Conservation (phyloP, 2,329 filamentous ascomycete genomes). For the Simplicillium sp. region DNA sequence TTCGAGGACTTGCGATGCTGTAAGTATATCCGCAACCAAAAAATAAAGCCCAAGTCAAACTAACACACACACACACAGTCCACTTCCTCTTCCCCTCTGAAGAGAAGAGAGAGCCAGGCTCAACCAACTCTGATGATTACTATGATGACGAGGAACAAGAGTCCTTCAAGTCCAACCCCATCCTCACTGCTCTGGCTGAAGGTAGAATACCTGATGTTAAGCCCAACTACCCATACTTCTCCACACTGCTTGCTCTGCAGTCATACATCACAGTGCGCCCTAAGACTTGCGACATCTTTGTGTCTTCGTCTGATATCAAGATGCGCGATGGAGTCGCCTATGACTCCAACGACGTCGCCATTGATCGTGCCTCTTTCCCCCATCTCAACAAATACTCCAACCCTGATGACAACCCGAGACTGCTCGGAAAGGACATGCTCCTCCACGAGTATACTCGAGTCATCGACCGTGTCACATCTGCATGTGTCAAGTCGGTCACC, state of each 20-base stretch:
- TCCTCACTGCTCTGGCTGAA: conserved; percentile 52
- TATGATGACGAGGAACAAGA: conserved; percentile 32
- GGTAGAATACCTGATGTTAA: conserved; percentile 46
- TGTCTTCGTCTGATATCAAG: conserved; percentile 41
- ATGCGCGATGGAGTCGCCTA: conserved; percentile 39
- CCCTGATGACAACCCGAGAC: conserved; percentile 40
- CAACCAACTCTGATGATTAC: conserved; percentile 50
- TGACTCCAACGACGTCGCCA: conserved; percentile 29
- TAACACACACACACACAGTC: conserved; percentile 25
- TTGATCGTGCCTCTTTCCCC: conserved; percentile 41
- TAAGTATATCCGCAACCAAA: conserved; percentile 28
- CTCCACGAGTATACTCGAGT: conserved; percentile 50
- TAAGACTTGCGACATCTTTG: conserved; percentile 50
- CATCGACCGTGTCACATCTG: conserved; percentile 45
- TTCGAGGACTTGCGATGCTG: conserved; percentile 53
- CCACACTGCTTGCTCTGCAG: conserved; percentile 44
- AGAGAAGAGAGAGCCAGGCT: conserved; percentile 46
- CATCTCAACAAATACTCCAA: conserved; percentile 45
- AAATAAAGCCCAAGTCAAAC: conserved; percentile 2
- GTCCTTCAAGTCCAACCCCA: conserved; percentile 56
- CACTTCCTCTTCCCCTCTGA: conserved; percentile 51
- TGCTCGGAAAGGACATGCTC: conserved; percentile 40
- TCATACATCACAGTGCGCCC: conserved; percentile 43
- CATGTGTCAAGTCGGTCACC: conserved; percentile 42
- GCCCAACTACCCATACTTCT: conserved; percentile 54